Percentiles rank a stretch among this genome's conserved stretches.
These are phyloP conservation scores for Tulasnella sp. DNA, from an alignment of 768 basidiomycete species.

Conservation along the genomic window DNA sequence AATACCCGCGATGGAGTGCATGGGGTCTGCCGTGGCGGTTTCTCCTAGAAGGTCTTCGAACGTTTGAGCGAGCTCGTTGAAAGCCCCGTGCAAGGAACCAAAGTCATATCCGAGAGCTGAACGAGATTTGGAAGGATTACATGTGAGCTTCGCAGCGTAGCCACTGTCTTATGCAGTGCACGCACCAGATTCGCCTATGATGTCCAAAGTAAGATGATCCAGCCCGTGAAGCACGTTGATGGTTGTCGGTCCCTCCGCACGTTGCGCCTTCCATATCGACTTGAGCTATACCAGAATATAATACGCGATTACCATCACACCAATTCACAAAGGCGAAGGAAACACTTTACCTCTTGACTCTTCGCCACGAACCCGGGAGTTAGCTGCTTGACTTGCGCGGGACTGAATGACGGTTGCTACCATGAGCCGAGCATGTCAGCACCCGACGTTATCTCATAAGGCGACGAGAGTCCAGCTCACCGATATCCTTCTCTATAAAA, in stretches of 20 bases:
- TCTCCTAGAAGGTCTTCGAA: not conserved
- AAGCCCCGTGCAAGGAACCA: slow-evolving; percentile 21
- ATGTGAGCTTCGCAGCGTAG: not conserved
- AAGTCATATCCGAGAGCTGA: slow-evolving; percentile 29
- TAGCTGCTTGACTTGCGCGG: slow-evolving; percentile 43
- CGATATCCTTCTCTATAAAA: not conserved
- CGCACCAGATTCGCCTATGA: slow-evolving; percentile 20
- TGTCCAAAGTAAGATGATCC: slow-evolving; percentile 17
- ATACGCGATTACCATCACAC: not conserved
- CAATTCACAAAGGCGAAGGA: not conserved
- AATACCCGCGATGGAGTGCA: not conserved
- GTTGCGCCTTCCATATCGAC: not conserved
- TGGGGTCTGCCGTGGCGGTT: not conserved
- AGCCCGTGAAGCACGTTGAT: slow-evolving; percentile 5
- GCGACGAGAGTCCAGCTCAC: not conserved
- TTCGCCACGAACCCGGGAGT: slow-evolving; percentile 48
- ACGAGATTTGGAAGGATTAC: no score
- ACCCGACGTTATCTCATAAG: no score
- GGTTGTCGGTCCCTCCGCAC: not conserved
- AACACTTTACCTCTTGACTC: slow-evolving; percentile 33
- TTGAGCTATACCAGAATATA: not conserved
- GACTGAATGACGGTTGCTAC: slow-evolving; percentile 13
- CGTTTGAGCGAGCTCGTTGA: not conserved
- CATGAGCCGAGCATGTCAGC: not conserved
- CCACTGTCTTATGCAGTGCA: not conserved